These are phyloP conservation scores for Neoascochyta sp. DNA, from an alignment of 2,329 filamentous ascomycete genomes.

Conservation along the genomic window DNA sequence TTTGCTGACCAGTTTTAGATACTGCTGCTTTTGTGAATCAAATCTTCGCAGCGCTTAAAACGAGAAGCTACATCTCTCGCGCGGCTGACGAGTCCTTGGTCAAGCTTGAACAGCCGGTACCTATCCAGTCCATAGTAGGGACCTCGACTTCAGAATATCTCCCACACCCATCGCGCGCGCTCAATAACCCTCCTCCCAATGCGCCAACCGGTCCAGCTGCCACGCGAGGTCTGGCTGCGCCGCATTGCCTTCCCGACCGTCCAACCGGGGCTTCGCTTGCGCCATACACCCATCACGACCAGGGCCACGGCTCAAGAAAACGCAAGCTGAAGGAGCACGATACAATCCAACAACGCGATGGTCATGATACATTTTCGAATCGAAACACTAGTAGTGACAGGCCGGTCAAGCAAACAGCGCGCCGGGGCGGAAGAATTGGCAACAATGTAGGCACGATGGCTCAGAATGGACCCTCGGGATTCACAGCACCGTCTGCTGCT, in stretches of 20 bases:
- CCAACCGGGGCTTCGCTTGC: conserved; percentile 7
- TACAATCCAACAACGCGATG: conserved; percentile 42
- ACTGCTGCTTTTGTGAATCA: conserved; percentile 64
- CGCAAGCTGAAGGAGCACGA: conserved; percentile 56
- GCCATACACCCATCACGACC: conserved; percentile 7
- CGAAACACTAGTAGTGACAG: conserved; percentile 39
- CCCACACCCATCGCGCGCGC: conserved; percentile 11
- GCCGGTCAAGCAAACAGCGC: conserved; percentile 55
- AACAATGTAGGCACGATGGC: conserved; percentile 5
- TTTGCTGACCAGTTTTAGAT: conserved; percentile 41
- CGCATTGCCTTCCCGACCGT: conserved; percentile 12
- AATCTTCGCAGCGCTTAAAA: conserved; percentile 62
- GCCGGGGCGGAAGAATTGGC: conserved; percentile 40
- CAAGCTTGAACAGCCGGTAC: conserved; percentile 20
- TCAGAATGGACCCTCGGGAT: too few species aligned
- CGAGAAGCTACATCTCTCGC: conserved; percentile 46
- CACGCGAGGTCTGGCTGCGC: conserved; percentile 7
- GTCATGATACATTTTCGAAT: conserved; percentile 40
- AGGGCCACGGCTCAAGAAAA: conserved; percentile 47
- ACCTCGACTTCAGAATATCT: conserved; percentile 19
- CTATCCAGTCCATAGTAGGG: conserved; percentile 22
- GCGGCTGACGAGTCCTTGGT: conserved; percentile 24
- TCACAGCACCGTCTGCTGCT: too few species aligned
- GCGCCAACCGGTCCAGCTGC: conserved; percentile 24
- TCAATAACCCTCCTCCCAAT: conserved; percentile 20